Percentiles rank a stretch among this genome's conserved stretches.
Evolutionary conservation across 75 land plant species (phyloP).

Genomic region (Cunninghamia lanceolata): DNA sequence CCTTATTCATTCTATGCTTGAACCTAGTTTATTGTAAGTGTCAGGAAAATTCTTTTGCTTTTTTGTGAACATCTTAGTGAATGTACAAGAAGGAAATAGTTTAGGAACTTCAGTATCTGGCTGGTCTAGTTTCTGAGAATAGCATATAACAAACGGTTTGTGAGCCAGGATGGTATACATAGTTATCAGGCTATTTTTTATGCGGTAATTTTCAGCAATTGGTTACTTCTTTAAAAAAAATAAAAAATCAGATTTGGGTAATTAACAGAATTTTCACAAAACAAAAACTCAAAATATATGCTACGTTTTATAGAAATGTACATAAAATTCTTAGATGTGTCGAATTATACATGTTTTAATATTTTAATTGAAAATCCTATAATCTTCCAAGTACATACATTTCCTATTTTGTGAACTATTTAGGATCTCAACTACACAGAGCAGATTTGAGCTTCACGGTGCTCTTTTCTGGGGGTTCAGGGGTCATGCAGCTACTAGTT

Average conservation of each 20-base stretch:
- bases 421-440: slow-evolving; percentile 1
- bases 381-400: background rate
- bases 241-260: background rate
- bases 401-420: background rate
- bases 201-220: background rate
- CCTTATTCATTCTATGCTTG: background rate
- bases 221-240: background rate
- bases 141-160: background rate
- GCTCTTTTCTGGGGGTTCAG: background rate
- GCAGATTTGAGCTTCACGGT: background rate
- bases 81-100: background rate
- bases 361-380: background rate
- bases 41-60: background rate
- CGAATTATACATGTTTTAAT: background rate
- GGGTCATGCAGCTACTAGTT: background rate
- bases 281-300: background rate
- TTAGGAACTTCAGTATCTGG: slow-evolving; percentile 3
- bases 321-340: background rate
- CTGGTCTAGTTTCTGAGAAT: background rate
- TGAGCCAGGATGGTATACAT: background rate
- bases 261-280: background rate
- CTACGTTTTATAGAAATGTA: background rate
- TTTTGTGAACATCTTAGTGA: background rate
- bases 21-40: background rate
- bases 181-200: background rate